Conservation (phyloP, 164 flowering plant species). For the Magnolia sinica region DNA sequence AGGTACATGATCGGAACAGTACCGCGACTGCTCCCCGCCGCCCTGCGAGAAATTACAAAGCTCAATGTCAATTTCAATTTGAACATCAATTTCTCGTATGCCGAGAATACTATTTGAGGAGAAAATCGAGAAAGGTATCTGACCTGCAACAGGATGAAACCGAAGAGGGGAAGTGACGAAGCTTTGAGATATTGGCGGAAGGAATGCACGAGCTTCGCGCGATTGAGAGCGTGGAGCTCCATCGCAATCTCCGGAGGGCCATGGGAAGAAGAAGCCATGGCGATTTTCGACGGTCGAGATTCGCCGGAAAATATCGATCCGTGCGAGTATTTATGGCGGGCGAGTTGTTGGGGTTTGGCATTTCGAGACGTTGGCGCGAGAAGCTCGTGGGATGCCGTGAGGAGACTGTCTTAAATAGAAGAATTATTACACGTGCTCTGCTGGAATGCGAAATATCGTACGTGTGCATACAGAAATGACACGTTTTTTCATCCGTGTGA, state of each 20-base stretch:
- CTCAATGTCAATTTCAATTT: neutral
- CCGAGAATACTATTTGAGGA: neutral
- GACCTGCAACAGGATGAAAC: constrained; percentile 83
- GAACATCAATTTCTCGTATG: neutral
- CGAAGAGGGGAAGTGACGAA: constrained; percentile 57
- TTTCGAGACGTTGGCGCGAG: neutral
- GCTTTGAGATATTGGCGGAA: constrained; percentile 53
- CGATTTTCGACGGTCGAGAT: constrained; percentile 4
- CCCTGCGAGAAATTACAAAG: constrained; percentile 40
- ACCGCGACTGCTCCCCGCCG: constrained; percentile 79
- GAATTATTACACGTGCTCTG: no score
- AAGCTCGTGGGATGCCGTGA: neutral
- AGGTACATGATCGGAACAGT: constrained; percentile 78
- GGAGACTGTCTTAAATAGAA: no score
- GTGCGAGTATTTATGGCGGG: neutral
- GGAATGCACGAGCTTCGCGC: constrained; percentile 27
- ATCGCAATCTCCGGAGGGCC: constrained; percentile 59
- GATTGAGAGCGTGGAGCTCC: constrained; percentile 66
- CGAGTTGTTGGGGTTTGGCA: neutral
- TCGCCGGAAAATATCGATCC: neutral
- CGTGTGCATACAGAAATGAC: no score
- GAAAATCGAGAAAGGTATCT: neutral
- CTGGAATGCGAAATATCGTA: no score
- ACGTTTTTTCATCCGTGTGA: no score
- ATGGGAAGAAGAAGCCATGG: constrained; percentile 29